Percentiles rank a stretch among this genome's conserved stretches.
phyloP scores from a whole-genome alignment of 306 rosid genomes.

The Cotoneaster glaucophyllus region DNA sequence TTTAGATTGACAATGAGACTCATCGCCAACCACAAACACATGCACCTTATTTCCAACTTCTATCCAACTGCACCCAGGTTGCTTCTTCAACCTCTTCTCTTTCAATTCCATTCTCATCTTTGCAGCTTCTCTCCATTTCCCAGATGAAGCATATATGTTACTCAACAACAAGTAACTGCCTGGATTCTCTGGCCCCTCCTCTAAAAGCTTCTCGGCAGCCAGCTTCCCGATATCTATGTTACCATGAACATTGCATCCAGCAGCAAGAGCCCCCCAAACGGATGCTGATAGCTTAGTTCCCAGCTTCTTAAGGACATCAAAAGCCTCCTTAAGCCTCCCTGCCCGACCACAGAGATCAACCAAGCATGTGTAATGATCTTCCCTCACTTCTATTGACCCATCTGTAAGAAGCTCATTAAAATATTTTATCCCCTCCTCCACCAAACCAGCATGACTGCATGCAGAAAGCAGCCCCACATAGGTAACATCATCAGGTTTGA shows the following conservation, averaged over 20 bases:
- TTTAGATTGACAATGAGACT: constrained; percentile 24
- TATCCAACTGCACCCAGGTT: constrained; percentile 54
- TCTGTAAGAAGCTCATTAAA: constrained; percentile 30
- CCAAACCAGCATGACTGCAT: constrained; percentile 51
- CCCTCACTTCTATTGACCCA: constrained; percentile 30
- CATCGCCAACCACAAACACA: constrained; percentile 38
- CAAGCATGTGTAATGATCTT: constrained; percentile 43
- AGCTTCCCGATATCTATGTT: constrained; percentile 29
- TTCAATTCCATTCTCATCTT: constrained; percentile 42
- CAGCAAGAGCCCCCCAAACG: constrained; percentile 45
- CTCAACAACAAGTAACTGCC: constrained; percentile 37
- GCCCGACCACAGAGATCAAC: constrained; percentile 50
- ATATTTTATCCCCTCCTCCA: constrained; percentile 34
- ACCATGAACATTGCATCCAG: constrained; percentile 39
- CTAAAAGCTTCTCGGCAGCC: constrained; percentile 31
- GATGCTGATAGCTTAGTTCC: constrained; percentile 28
- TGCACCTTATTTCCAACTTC: constrained; percentile 36
- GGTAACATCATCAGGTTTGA: constrained; percentile 36
- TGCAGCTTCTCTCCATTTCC: constrained; percentile 50
- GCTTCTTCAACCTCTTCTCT: constrained; percentile 45
- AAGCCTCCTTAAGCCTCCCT: constrained; percentile 41
- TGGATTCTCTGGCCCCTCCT: constrained; percentile 25
- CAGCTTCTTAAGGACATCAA: constrained; percentile 28
- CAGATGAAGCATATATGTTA: constrained; percentile 39
- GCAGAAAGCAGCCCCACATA: constrained; percentile 49